Evolutionary conservation across 2,329 filamentous ascomycete genomes (phyloP), one percentile per base, ranked within the genome.

Genomic region (Sporothrix brunneoviolacea): DNA sequence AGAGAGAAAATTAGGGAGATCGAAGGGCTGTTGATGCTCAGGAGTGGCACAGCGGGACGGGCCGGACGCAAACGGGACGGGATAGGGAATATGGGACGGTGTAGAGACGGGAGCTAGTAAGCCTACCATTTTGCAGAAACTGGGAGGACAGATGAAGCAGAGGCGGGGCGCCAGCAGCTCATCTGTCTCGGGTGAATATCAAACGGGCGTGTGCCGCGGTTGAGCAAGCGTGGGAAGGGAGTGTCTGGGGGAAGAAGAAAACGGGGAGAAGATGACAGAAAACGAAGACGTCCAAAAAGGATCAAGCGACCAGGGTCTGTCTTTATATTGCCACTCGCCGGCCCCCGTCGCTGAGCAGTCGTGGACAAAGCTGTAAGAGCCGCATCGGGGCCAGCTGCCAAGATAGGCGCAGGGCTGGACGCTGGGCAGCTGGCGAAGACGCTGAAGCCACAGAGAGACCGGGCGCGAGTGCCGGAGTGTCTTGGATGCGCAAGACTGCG

Each of bases 111-210:
- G 21, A 19, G 13, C 10, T 16, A n/a, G 21, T 18, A 16, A 15
- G 32, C 48, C 41, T 51, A 51, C 48, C 48, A 51, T 48, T 40
- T 40, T 40, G 32, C 6, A 21, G 36, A 27, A 12, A 24, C n/a
- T n/a, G n/a, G n/a, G n/a, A n/a, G n/a, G n/a, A n/a, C 5, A 30
- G n/a, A 36, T 9, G 35, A 18, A 8, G 24, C 24, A 28, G 10
- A 28, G 6, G 24, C 24, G 24, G 6, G 33, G 2, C 22, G 24
- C 22, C 22, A n/a, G 12, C 7, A 30, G 21, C 42, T 21, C 19
- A 5, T 19, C 15, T 8, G 19, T 21, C 21, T 8, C 30, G 15
- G 30, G 32, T 16, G 16, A n/a, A n/a, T n/a, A n/a, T n/a, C n/a
- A n/a, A n/a, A n/a, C n/a, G n/a, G n/a, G n/a, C n/a, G n/a, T n/a